Evolutionary conservation across 108 stramenopile genomes (phyloP), one percentile per base, ranked within the genome.

Genomic region (Aurantiochytrium sp.): DNA sequence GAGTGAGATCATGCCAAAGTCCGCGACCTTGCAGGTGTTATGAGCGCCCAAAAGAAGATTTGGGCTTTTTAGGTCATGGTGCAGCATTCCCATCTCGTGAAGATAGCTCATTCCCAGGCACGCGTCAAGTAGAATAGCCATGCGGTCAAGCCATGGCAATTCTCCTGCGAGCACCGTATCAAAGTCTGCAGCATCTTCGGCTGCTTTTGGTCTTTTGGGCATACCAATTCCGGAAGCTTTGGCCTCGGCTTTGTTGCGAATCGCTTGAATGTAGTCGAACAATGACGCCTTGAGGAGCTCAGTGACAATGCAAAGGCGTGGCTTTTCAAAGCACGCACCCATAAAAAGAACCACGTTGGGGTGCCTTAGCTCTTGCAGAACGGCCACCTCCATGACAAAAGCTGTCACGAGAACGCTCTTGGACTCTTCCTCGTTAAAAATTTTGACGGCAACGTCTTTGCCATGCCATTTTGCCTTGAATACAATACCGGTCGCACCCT

Each of bases 41-140:
- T 94, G 92, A 25, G 96, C 95, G 89, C 97, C 96, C 29, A 97
- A 76, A 29, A 98, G 91, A 5, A 98, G 92, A 90, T 98, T 98
- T 16, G 96, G 93, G 83, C 93, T 92, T 91, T 98, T 98, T 58
- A 98, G 91, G 88, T 98, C 98, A 44, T 97, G 92, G 91, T 98
- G 98, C 51, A 97, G 89, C 23, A 98, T 96, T 8, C 97, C 97
- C 2, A 96, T 95, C 69, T 94, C 92, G 91, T 98, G 98, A 59
- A 98, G 90, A 91, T 98, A 98, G 12, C 94, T 94, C 97, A 98
- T 97, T 29, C 97, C 98, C 69, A 96, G 92, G 4, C 96, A 97
- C 23, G 96, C 94, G 43, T 92, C 55, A 95, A 97, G 53, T 88
- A 90, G 18, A 94, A 96, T 21, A 95, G 95, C 23, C 93, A 92